phyloP scores from a whole-genome alignment of 129 eudicot genomes.

The Glebionis coronaria region DNA sequence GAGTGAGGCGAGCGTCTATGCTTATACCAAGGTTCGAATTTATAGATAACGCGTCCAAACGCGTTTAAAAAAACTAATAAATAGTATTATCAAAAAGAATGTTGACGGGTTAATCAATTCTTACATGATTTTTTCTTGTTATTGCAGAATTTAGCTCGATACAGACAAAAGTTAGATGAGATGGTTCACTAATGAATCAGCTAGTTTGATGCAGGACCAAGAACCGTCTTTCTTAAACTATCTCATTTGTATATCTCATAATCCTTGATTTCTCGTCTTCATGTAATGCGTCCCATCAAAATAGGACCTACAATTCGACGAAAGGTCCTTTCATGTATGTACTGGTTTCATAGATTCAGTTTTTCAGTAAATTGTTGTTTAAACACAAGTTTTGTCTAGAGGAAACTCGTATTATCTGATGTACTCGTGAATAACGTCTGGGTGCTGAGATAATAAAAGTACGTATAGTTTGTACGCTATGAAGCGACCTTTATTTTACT shows the following conservation, averaged over 20 bases:
- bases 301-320: background rate
- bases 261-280: background rate
- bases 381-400: constrained; percentile 23
- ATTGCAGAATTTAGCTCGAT: constrained; percentile 78
- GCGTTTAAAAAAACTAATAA: too few relatives aligned
- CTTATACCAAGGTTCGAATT: constrained; percentile 52
- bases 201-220: background rate
- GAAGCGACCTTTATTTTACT: too few relatives aligned
- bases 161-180: constrained; percentile 90
- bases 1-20: constrained; percentile 89
- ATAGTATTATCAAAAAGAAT: background rate
- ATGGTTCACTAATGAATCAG: constrained; percentile 43
- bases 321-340: background rate
- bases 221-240: constrained; percentile 5
- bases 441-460: too few relatives aligned
- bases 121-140: background rate
- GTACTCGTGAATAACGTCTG: background rate
- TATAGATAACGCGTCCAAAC: background rate
- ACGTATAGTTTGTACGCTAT: too few relatives aligned
- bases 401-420: constrained; percentile 16
- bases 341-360: constrained; percentile 10
- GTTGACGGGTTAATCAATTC: background rate
- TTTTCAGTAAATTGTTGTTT: constrained; percentile 9
- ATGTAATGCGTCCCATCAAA: constrained; percentile 6
- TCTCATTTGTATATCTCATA: background rate